Evolutionary conservation across 2,329 filamentous ascomycete species (phyloP), one percentile per base, ranked within the genome.

Genomic region (Beauveria brongniartii): DNA sequence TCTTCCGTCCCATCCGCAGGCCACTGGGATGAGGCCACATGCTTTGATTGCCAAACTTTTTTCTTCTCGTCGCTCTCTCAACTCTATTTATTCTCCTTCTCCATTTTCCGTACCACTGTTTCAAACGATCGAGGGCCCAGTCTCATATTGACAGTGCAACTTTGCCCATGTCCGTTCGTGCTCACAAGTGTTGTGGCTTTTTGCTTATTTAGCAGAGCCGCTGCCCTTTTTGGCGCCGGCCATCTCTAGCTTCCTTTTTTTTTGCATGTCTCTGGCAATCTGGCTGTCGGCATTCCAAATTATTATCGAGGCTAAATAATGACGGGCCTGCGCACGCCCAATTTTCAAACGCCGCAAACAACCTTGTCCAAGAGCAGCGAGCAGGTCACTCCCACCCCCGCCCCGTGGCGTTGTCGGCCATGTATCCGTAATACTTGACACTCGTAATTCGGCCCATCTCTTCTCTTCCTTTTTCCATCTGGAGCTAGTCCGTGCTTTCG

Each of bases 1-100:
- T 53, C 56, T 46, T 59, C 56, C 56, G 56, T 37, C 48, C 48
- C 56, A 52, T 59, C 56, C 56, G 56, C 16, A 37, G 28, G 24
- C 24, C 16, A 5, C 8, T 9, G 22, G 7, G n/a, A 12, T 46
- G 12, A 34, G 30, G 30, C 34, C 34, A 37, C 34, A 37, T 37
- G 34, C 34, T 37, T 37, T 37, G 34, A 37, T 37, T 37, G 34
- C 34, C 20, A 16, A n/a, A 14, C 44, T 43, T 28, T 5, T 41
- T 14, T 43, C 30, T 43, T 28, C 24, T 55, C 58, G 12, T 37
- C 34, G 34, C 34, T 37, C 12, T 37, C 12, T 14, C 34, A 37
- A 37, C 34, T 37, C 61, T 41, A 48, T 48, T 28, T 26, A 10
- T 37, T 20, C 3, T 40, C 46, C 8, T 43, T 20, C 41, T 40